Percentiles rank a stretch among this genome's conserved stretches.
Conservation (phyloP, 352 stramenopile genomes). For the Phytophthora quininea region DNA sequence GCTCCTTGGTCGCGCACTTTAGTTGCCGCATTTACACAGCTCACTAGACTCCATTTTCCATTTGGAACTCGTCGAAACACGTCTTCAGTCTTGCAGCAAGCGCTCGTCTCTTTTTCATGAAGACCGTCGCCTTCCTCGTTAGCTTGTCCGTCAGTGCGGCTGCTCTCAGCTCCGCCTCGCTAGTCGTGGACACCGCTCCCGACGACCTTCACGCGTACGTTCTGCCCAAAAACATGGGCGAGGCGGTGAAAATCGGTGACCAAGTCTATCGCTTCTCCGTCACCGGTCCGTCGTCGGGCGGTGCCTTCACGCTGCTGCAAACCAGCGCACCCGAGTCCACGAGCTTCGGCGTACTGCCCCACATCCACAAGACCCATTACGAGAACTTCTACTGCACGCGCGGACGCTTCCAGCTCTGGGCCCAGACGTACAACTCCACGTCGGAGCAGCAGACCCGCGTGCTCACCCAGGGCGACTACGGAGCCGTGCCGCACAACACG, state of each 20-base stretch:
- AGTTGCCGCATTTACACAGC: not conserved
- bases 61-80: conserved; percentile 14
- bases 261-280: conserved; percentile 63
- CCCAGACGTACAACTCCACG: conserved; percentile 34
- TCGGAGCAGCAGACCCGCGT: conserved; percentile 50
- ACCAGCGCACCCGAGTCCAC: conserved; percentile 54
- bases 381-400: conserved; percentile 68
- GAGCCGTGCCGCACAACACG: conserved; percentile 60
- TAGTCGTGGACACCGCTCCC: conserved; percentile 49
- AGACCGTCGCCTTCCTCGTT: conserved; percentile 29
- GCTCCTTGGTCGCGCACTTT: not conserved
- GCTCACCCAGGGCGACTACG: conserved; percentile 59
- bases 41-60: conserved; percentile 17
- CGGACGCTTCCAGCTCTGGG: conserved; percentile 59
- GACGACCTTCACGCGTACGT: conserved; percentile 53
- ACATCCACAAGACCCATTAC: conserved; percentile 65
- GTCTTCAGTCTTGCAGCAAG: conserved; percentile 1
- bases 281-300: conserved; percentile 49
- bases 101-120: conserved; percentile 16
- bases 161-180: conserved; percentile 28
- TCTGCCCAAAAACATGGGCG: conserved; percentile 50
- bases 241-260: conserved; percentile 42
- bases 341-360: conserved; percentile 51
- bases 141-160: conserved; percentile 17
- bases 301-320: conserved; percentile 49